These are phyloP conservation scores for Teunomyces pallodes DNA, from an alignment of 805 yeast genomes.

Conservation along the genomic window DNA sequence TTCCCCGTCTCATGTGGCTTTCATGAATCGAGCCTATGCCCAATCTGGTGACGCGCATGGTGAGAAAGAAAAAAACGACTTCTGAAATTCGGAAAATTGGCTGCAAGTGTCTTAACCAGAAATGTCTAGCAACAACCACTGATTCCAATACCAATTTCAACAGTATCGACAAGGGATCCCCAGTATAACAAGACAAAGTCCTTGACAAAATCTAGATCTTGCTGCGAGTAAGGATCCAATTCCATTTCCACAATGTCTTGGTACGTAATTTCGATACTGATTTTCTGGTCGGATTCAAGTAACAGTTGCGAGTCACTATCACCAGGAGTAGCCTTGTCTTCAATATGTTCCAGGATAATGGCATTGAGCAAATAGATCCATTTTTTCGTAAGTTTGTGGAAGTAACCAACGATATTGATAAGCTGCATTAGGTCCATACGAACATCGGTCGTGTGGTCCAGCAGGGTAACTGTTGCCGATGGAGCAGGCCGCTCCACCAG, in stretches of 20 bases:
- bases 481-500: constrained; percentile 28
- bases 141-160: constrained; percentile 34
- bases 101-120: too few species aligned
- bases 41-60: too few species aligned
- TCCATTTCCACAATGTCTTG: constrained; percentile 43
- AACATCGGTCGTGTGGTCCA: background rate
- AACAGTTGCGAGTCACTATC: constrained; percentile 5
- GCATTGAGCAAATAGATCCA: constrained; percentile 26
- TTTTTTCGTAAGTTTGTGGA: constrained; percentile 39
- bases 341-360: constrained; percentile 25
- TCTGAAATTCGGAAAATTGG: too few species aligned
- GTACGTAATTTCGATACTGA: constrained; percentile 33
- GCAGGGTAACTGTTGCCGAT: background rate
- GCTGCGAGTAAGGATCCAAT: constrained; percentile 40
- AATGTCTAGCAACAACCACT: constrained; percentile 25
- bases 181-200: constrained; percentile 35
- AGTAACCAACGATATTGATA: constrained; percentile 34
- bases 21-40: too few species aligned
- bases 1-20: too few species aligned
- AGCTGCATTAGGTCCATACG: constrained; percentile 18
- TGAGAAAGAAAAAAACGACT: too few species aligned
- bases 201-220: constrained; percentile 35
- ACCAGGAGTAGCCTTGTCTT: constrained; percentile 8
- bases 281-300: constrained; percentile 9
- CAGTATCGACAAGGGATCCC: constrained; percentile 25